Percentiles rank a stretch among this genome's conserved stretches.
These are phyloP conservation scores for Pleodorina starrii DNA, from an alignment of 139 green algal genomes.

Conservation along the genomic window DNA sequence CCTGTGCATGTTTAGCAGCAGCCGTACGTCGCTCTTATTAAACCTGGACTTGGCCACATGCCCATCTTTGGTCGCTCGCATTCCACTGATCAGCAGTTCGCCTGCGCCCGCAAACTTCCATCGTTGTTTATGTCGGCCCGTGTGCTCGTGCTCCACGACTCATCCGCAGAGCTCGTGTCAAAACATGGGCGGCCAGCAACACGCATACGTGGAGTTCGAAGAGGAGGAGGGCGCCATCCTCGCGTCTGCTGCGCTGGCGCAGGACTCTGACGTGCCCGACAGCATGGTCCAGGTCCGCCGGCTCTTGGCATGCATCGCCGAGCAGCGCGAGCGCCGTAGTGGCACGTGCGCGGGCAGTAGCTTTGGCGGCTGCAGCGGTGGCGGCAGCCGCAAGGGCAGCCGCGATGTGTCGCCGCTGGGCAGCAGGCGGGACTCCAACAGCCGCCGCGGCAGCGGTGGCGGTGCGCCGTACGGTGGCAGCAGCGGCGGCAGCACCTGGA, in stretches of 20 bases:
- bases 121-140: too few relatives aligned
- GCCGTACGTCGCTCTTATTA: too few relatives aligned
- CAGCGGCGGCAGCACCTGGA: not conserved
- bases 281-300: slow-evolving; percentile 36
- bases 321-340: slow-evolving; percentile 46
- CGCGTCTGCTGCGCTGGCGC: slow-evolving; percentile 44
- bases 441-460: slow-evolving; percentile 18
- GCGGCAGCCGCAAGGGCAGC: slow-evolving; percentile 32
- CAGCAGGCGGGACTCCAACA: not conserved
- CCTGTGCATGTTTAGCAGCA: too few relatives aligned
- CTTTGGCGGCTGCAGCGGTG: slow-evolving; percentile 28
- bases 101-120: too few relatives aligned
- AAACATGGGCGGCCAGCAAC: slow-evolving; percentile 42
- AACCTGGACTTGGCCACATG: too few relatives aligned
- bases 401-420: slow-evolving; percentile 31
- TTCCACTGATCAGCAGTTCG: too few relatives aligned
- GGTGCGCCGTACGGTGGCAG: not conserved
- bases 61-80: too few relatives aligned
- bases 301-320: slow-evolving; percentile 18
- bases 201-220: slow-evolving; percentile 70
- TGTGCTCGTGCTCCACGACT: too few relatives aligned
- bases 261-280: slow-evolving; percentile 29
- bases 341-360: not conserved
- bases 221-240: slow-evolving; percentile 56
- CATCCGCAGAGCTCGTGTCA: slow-evolving; percentile 44